phyloP scores from a whole-genome alignment of 1,284 basidiomycete genomes.

The Cryptococcus sp. region DNA sequence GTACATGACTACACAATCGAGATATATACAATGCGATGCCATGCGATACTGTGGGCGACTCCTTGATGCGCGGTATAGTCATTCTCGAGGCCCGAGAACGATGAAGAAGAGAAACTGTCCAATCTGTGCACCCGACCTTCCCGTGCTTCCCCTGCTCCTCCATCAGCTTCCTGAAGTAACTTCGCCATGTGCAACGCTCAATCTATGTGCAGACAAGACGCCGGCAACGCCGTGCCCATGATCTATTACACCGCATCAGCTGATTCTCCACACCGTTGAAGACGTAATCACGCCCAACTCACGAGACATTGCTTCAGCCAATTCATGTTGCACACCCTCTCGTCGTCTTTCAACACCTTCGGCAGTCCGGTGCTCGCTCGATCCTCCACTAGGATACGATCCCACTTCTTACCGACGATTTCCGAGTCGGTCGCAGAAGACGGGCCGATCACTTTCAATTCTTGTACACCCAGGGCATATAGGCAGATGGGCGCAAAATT shows the following conservation, averaged over 20 bases:
- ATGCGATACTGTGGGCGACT: no score
- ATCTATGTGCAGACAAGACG: not conserved
- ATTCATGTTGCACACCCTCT: slow-evolving; percentile 46
- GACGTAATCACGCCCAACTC: slow-evolving; percentile 11
- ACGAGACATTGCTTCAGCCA: slow-evolving; percentile 81
- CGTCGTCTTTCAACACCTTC: slow-evolving; percentile 46
- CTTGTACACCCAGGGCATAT: slow-evolving; percentile 70
- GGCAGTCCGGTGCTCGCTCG: slow-evolving; percentile 39
- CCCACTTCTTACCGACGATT: slow-evolving; percentile 54
- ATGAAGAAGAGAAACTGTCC: no score
- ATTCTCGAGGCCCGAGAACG: no score
- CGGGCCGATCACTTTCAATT: slow-evolving; percentile 53
- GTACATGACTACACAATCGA: no score
- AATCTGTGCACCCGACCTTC: not conserved
- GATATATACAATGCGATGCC: no score
- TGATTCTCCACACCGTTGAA: no score
- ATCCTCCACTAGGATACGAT: slow-evolving; percentile 69
- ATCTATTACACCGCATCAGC: slow-evolving; percentile 1
- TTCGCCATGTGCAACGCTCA: no score
- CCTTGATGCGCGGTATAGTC: no score
- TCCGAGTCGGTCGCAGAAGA: slow-evolving; percentile 36
- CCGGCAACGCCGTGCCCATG: slow-evolving; percentile 12
- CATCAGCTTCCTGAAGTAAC: no score
- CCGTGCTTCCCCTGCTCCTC: not conserved
- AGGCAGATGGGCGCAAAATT: slow-evolving; percentile 68